phyloP scores from a whole-genome alignment of 75 land plant species.

The Picea sitchensis region DNA sequence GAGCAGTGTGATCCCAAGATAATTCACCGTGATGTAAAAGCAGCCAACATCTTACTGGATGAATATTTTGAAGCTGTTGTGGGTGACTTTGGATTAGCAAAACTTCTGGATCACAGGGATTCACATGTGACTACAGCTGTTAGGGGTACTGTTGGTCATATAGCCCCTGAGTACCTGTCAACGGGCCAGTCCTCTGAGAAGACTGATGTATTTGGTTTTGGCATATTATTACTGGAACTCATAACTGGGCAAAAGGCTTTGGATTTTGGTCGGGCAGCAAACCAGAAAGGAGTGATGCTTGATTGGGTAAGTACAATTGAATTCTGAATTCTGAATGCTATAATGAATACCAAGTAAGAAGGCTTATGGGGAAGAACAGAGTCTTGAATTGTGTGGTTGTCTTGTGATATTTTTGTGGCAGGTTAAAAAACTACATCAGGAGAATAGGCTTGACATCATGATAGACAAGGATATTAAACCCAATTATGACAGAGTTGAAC shows the following conservation, averaged over 20 bases:
- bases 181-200: constrained; percentile 46
- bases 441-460: constrained; percentile 29
- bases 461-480: constrained; percentile 27
- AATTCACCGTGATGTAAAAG: constrained; percentile 95
- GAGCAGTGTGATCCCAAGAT: constrained; percentile 97
- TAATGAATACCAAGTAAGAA: background rate
- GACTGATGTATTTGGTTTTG: constrained; percentile 48
- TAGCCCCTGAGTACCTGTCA: constrained; percentile 43
- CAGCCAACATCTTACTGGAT: constrained; percentile 91
- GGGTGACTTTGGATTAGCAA: constrained; percentile 87
- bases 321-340: no score
- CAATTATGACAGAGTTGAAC: constrained; percentile 27
- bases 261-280: constrained; percentile 63
- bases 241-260: constrained; percentile 73
- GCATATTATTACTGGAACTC: constrained; percentile 45
- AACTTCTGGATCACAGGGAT: constrained; percentile 78
- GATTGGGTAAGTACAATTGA: constrained; percentile 59
- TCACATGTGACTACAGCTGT: constrained; percentile 88
- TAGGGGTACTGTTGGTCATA: constrained; percentile 55
- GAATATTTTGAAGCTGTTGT: constrained; percentile 77
- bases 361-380: no score
- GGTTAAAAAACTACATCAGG: constrained; percentile 36
- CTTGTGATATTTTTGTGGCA: background rate
- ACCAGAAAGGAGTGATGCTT: constrained; percentile 77
- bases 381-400: background rate